Percentiles rank a stretch among this genome's conserved stretches.
phyloP scores from a whole-genome alignment of 2,329 filamentous ascomycete species.

The Aureobasidium zeae region DNA sequence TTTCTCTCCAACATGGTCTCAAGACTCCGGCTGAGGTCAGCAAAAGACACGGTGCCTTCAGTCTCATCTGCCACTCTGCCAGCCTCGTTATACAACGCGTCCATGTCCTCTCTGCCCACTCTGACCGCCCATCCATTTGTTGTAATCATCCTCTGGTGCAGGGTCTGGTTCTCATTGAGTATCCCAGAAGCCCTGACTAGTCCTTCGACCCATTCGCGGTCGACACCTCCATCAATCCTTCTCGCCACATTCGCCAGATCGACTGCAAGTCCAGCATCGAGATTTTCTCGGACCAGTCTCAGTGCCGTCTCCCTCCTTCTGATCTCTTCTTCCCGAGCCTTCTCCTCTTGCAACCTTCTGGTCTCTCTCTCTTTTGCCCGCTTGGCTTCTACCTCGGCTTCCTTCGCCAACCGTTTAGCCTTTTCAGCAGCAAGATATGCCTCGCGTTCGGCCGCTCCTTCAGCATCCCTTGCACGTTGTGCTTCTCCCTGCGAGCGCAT shows the following conservation, averaged over 20 bases:
- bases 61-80: background rate
- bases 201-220: conserved; percentile 35
- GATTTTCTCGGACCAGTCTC: conserved; percentile 24
- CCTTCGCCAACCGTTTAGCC: conserved; percentile 33
- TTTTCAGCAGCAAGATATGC: conserved; percentile 33
- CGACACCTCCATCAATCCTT: conserved; percentile 32
- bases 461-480: conserved; percentile 35
- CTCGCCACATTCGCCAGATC: conserved; percentile 35
- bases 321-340: conserved; percentile 32
- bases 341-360: conserved; percentile 30
- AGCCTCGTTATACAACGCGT: conserved; percentile 30
- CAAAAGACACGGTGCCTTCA: conserved; percentile 5
- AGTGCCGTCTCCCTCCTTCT: conserved; percentile 28
- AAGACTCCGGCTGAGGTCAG: background rate
- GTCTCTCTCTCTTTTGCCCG: conserved; percentile 33
- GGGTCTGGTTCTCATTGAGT: conserved; percentile 21
- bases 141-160: conserved; percentile 34
- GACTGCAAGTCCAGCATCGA: conserved; percentile 26
- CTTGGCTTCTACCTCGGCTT: conserved; percentile 35
- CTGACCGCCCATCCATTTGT: conserved; percentile 36
- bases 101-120: conserved; percentile 33
- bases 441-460: conserved; percentile 38
- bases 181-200: conserved; percentile 35
- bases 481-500: conserved; percentile 39
- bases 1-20: background rate